A percentile compares a stretch with the other conserved stretches of the same genome.
Conservation (phyloP, 1,139 yeast genomes). For the Blastobotrys serpentis region DNA sequence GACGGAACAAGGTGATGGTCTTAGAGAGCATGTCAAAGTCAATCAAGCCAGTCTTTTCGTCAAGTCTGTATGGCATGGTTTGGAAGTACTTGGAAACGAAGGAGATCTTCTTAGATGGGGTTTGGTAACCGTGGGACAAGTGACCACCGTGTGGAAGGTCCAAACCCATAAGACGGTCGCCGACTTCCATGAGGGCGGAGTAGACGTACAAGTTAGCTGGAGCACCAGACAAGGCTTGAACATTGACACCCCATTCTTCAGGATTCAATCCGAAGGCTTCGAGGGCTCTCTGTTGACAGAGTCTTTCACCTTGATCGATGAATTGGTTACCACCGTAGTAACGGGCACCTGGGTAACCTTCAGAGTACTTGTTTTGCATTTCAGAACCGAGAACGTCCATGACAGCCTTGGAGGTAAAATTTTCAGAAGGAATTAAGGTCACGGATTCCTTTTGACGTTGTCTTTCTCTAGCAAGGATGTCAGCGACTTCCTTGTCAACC, state of each 20-base stretch:
- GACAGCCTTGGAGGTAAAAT: conserved; percentile 94
- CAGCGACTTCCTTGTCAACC: conserved; percentile 41
- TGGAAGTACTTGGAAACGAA: conserved; percentile 95
- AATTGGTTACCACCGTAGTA: conserved; percentile 97
- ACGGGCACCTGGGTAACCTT: conserved; percentile 96
- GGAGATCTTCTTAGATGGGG: conserved; percentile 91
- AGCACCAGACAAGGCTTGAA: conserved; percentile 92
- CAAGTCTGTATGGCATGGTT: conserved; percentile 97
- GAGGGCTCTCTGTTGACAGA: conserved; percentile 92
- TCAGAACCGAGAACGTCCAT: conserved; percentile 97
- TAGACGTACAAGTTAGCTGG: conserved; percentile 97
- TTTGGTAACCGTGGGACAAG: conserved; percentile 96
- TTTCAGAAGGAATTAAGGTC: conserved; percentile 93
- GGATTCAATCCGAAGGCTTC: conserved; percentile 77
- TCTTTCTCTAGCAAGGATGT: conserved; percentile 81
- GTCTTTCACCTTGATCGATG: conserved; percentile 86
- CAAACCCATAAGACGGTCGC: conserved; percentile 94
- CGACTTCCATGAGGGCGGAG: conserved; percentile 91
- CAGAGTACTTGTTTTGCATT: conserved; percentile 97
- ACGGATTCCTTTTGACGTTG: conserved; percentile 93
- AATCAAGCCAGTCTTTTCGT: conserved; percentile 86
- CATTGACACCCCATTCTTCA: conserved; percentile 96
- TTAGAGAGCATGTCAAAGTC: conserved; percentile 93
- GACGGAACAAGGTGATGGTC: conserved; percentile 87
- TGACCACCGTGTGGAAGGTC: conserved; percentile 99